Evolutionary conservation across 768 basidiomycete genomes (phyloP), one percentile per base, ranked within the genome.

Genomic region (Russula earlei): DNA sequence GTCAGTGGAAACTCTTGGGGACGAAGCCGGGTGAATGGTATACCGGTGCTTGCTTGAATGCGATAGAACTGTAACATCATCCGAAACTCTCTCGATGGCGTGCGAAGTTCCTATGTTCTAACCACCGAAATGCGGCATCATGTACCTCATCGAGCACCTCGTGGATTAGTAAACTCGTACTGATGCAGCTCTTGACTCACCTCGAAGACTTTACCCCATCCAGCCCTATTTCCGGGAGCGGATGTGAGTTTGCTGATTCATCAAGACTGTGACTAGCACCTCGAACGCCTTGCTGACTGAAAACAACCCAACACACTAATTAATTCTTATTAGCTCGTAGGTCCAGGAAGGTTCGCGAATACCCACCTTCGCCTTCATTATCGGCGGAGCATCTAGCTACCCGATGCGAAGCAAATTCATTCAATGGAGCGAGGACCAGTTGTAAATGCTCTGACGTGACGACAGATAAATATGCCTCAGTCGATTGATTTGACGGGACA

Each of bases 281-380:
- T 77, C 71, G 0, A 83, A 60, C 10, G 81, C 58, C 49, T 71
- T 70, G 31, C 68, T 71, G 55, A 78, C n/a, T n/a, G n/a, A n/a
- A 80, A 24, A 82, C 67, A 34, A 64, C 66, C 83, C 84, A 85
- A 56, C 81, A 70, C 62, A 81, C 83, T 85, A 46, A n/a, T 8
- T 24, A 3, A 4, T 12, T 12, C 10, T 25, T 25, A 17, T 55
- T 19, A 40, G 22, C 14, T 24, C 19, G 15, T 40, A 12, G 7
- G 5, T 31, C 29, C 29, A 31, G 10, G 8, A 2, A 31, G 29
- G 29, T 7, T 31, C 1, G 10, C 5, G 10, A 31, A 31, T 31
- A 31, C 29, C 29, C 29, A 31, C 29, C 29, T 31, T 31, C 29
- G 10, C 83, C 78, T 42, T 72, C 69, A 19, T 75, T 75, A 48